phyloP scores from a whole-genome alignment of 257 asterid genomes.

The Forsythia suspensa region DNA sequence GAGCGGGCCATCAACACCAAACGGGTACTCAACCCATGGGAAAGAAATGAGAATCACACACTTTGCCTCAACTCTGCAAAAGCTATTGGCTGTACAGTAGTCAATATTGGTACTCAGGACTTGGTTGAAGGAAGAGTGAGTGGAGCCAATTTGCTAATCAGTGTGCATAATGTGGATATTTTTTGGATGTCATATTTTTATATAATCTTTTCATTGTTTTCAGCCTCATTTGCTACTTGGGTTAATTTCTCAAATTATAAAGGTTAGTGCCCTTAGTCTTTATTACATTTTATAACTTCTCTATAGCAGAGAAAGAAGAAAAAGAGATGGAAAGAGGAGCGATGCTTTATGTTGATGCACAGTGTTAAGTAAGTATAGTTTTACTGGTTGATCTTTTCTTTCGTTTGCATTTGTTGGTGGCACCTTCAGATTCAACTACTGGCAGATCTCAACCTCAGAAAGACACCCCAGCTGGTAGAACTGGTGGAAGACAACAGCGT shows the following conservation, averaged over 20 bases:
- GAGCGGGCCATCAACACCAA: constrained; percentile 92
- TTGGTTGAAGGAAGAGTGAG: constrained; percentile 97
- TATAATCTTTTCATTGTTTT: constrained; percentile 27
- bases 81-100: constrained; percentile 97
- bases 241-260: constrained; percentile 90
- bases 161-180: constrained; percentile 12
- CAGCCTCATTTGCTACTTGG: constrained; percentile 99
- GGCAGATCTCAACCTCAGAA: constrained; percentile 98
- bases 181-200: constrained; percentile 11
- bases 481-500: constrained; percentile 93
- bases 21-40: constrained; percentile 90
- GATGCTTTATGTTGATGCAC: constrained; percentile 9
- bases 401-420: constrained; percentile 23
- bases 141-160: constrained; percentile 23
- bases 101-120: constrained; percentile 91
- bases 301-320: constrained; percentile 10
- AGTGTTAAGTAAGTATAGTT: constrained; percentile 14
- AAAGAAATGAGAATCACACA: constrained; percentile 93
- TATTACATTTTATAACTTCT: constrained; percentile 11
- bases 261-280: constrained; percentile 57
- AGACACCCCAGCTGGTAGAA: constrained; percentile 98
- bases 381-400: constrained; percentile 24
- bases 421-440: constrained; percentile 80
- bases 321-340: not conserved
- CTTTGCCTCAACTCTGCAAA: constrained; percentile 96